Conservation (phyloP, 2,329 filamentous ascomycete genomes). For the Fusarium algeriense region DNA sequence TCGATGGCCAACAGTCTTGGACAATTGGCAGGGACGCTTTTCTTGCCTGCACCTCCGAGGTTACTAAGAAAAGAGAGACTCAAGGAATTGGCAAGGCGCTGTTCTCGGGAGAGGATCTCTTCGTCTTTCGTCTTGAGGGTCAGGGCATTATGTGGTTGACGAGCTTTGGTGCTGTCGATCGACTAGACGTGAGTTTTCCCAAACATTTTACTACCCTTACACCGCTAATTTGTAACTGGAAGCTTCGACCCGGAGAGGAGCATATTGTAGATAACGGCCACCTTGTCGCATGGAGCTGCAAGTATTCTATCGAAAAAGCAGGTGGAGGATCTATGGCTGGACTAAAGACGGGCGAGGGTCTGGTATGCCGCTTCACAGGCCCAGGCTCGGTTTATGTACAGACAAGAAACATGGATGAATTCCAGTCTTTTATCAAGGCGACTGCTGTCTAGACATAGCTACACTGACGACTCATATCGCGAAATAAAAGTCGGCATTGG, state of each 20-base stretch:
- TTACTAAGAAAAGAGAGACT: background rate
- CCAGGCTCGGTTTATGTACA: conserved; percentile 1
- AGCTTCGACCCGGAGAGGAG: background rate
- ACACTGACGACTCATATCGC: too few species aligned
- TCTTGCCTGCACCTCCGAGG: background rate
- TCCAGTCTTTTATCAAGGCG: background rate
- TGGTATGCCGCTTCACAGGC: background rate
- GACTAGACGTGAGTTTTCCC: background rate
- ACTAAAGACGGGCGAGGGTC: background rate
- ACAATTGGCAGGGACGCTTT: background rate
- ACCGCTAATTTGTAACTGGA: background rate
- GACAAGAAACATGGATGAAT: conserved; percentile 1
- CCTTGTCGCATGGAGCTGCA: background rate
- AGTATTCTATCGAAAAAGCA: background rate
- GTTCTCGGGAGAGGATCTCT: background rate
- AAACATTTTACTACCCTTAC: fast-evolving
- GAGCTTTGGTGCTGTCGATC: background rate
- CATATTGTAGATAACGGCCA: background rate
- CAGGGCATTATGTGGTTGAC: conserved; percentile 1
- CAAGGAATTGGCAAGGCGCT: background rate
- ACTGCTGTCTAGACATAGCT: background rate
- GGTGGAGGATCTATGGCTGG: background rate
- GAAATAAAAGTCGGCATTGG: too few species aligned
- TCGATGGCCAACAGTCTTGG: background rate
- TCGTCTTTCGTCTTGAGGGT: background rate